Base-by-base conservation (phyloP, 805 yeast genomes). In the Dipodascopsis tothii region DNA sequence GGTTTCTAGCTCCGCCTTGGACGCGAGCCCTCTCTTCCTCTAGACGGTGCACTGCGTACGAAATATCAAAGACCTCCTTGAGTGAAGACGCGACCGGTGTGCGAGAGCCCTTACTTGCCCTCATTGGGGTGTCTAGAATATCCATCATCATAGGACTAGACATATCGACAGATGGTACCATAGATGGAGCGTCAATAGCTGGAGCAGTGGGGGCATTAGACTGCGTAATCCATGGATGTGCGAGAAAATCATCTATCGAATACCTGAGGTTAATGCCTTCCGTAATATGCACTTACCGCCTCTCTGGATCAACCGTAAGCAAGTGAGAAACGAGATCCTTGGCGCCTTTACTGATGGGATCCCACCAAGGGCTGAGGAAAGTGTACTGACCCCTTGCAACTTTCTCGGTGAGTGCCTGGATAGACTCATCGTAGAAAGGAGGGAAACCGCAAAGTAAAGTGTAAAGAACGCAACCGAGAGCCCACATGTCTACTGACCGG, bases 401-500 rank as follows among this genome's bases (percentile, higher is more conserved):
- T 55, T 83, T 81, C 52, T 77, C 81, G 3, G 94, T 83, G 47
- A 84, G 69, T 1, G 73, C 70, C 46, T 81, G 88, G 48, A 81
- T 80, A 46, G 79, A 68, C 58, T 84, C 92, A 59, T 85, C 94
- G 63, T 87, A 92, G 60, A 92, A 92, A 3, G 98, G 98, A 1
- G 98, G 98, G 66, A 92, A 92, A 3, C 98, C 98, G 67, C 97
- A 92, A 28, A 92, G 68, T 35, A 92, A 69, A 0, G 97, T 92
- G 60, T 92, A 92, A 43, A 92, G 66, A 0, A 92, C 96, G 66
- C 98, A 92, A 0, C 98, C 98, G 43, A 92, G 70, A 3, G 96
- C 96, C 98, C 98, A 92, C 92, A 92, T 85, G 62, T 92, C 98
- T 30, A 92, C 98, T 51, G 87, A 82, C 67, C 84, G 86, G 1